Base-by-base conservation (phyloP, 1,284 basidiomycete genomes). In the Sporisorium reilianum region DNA sequence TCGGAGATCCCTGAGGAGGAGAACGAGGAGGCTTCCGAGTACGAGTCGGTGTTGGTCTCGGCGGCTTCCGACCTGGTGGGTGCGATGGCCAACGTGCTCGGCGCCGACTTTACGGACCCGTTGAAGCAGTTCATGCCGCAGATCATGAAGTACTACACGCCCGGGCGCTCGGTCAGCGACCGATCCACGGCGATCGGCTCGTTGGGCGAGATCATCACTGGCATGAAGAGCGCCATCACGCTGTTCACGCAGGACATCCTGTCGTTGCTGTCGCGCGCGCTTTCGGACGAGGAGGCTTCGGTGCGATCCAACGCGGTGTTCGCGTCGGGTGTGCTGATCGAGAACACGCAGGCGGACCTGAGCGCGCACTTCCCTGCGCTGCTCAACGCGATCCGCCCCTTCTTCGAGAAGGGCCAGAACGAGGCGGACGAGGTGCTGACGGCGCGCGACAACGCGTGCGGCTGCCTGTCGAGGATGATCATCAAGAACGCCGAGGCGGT, bases 301-400 rank as follows among this genome's bases (percentile, higher is more conserved):
- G 95, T 99, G 5, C 91, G 94, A 80, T 95, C 93, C 86, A 99
- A 99, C 82, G 94, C 95, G 34, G 94, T 95, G 11, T 99, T 97
- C 83, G 95, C 95, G 25, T 89, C 91, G 32, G 97, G 97, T 73
- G 91, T 97, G 46, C 89, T 99, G 65, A 89, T 98, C 70, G 94
- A 96, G 87, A 90, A 96, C 87, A 91, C 93, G 16, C 88, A 91
- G 52, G 84, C 90, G 57, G 95, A 99, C 86, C 89, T 99, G 44
- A 90, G 92, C 9, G 87, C 89, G 6, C 95, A 98, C 85, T 97
- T 92, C 86, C 85, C 90, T 46, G 89, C 89, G 72, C 88, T 99
- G 56, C 91, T 99, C 54, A 87, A 87, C 46, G 91, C 91, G 5
- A 90, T 99, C 53, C 91, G 90, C 50, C 92, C 93, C 8, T 88